Evolutionary conservation across 805 yeast species (phyloP).

Genomic region (Monosporozyma siamensis): DNA sequence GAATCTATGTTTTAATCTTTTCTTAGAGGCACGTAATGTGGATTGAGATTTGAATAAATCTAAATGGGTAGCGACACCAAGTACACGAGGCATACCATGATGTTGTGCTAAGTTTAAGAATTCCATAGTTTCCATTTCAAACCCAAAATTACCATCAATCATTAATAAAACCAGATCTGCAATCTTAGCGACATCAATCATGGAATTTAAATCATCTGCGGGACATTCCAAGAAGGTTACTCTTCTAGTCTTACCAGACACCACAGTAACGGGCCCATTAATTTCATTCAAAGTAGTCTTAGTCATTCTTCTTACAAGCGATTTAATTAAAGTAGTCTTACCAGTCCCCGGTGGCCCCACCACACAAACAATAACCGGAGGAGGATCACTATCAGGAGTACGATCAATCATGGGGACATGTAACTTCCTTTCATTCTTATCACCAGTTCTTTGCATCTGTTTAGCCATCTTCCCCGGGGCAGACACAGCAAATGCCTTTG

Average conservation of each 20-base stretch:
- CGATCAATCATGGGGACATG: slow-evolving; percentile 98
- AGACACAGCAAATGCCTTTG: slow-evolving; percentile 73
- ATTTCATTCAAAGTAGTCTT: slow-evolving; percentile 79
- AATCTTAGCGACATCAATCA: slow-evolving; percentile 92
- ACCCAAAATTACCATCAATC: slow-evolving; percentile 95
- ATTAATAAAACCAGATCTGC: slow-evolving; percentile 85
- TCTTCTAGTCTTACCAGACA: slow-evolving; percentile 87
- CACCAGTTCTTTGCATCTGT: slow-evolving; percentile 77
- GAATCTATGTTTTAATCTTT: slow-evolving; percentile 82
- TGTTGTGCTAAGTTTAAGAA: slow-evolving; percentile 91
- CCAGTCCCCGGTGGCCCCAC: slow-evolving; percentile 99
- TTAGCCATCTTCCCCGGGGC: slow-evolving; percentile 82
- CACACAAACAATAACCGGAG: slow-evolving; percentile 91
- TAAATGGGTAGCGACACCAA: slow-evolving; percentile 92
- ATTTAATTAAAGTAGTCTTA: slow-evolving; percentile 83
- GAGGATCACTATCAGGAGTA: slow-evolving; percentile 95
- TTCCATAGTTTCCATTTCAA: slow-evolving; percentile 99
- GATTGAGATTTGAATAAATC: slow-evolving; percentile 87
- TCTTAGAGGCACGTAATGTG: slow-evolving; percentile 84
- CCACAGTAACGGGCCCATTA: slow-evolving; percentile 94
- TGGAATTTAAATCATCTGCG: slow-evolving; percentile 81
- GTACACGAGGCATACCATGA: slow-evolving; percentile 97
- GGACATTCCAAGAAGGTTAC: slow-evolving; percentile 84
- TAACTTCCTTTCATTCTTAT: slow-evolving; percentile 66
- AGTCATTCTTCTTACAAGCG: slow-evolving; percentile 77